Percentiles rank a stretch among this genome's conserved stretches.
phyloP scores from a whole-genome alignment of 2,329 filamentous ascomycete species.

The Penicillium freii region DNA sequence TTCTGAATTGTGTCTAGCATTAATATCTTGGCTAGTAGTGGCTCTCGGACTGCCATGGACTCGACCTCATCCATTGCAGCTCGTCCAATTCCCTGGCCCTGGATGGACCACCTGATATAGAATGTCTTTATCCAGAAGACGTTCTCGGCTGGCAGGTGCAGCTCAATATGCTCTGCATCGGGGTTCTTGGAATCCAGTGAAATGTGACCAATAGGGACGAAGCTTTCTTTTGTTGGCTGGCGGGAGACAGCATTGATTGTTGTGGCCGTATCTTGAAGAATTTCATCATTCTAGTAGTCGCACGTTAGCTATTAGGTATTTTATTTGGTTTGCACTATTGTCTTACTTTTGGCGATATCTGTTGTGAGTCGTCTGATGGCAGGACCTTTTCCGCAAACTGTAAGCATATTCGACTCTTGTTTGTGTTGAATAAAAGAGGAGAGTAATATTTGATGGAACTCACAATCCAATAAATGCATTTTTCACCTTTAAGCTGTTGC shows the following conservation, averaged over 20 bases:
- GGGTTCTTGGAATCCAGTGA: slow-evolving; percentile 18
- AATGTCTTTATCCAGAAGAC: slow-evolving; percentile 25
- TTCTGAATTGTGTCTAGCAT: slow-evolving; percentile 21
- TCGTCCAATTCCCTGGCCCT: slow-evolving; percentile 21
- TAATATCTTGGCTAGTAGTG: slow-evolving; percentile 17
- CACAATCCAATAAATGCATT: slow-evolving; percentile 27
- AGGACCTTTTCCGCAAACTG: background rate
- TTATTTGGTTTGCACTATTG: background rate
- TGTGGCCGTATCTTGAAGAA: slow-evolving; percentile 17
- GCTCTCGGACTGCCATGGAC: slow-evolving; percentile 16
- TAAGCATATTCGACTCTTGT: background rate
- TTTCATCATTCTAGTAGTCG: background rate
- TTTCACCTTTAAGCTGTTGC: slow-evolving; percentile 16
- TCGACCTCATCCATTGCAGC: slow-evolving; percentile 25
- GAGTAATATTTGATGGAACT: background rate
- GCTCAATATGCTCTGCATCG: slow-evolving; percentile 8
- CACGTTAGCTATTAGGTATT: background rate
- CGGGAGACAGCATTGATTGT: slow-evolving; percentile 17
- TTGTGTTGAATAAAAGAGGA: background rate
- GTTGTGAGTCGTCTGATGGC: slow-evolving; percentile 9
- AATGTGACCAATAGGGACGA: slow-evolving; percentile 23
- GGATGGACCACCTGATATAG: slow-evolving; percentile 11
- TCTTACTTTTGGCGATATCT: background rate
- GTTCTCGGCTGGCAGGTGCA: slow-evolving; percentile 9
- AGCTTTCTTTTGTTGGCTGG: slow-evolving; percentile 10